phyloP scores from a whole-genome alignment of 176 grass and related monocot genomes.

The Puya raimondii region DNA sequence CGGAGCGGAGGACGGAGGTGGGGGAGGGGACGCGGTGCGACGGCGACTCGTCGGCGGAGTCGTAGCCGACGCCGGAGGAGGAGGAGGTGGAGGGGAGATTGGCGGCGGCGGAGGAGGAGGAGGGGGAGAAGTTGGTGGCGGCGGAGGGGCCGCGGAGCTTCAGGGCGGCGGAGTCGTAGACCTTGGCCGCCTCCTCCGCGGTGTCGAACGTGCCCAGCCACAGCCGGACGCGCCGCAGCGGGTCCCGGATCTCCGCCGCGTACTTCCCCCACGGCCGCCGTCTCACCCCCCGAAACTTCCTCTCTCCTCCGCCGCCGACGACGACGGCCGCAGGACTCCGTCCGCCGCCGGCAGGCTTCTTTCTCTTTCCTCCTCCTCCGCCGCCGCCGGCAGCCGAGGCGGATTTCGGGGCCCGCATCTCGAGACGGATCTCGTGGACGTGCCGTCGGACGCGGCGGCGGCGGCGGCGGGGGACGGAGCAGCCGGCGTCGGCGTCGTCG shows the following conservation, averaged over 20 bases:
- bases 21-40: slow-evolving; percentile 59
- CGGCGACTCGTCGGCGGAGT: slow-evolving; percentile 63
- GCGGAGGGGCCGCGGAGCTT: slow-evolving; percentile 70
- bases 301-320: background rate
- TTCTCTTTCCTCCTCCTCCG: background rate
- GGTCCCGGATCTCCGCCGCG: slow-evolving; percentile 87
- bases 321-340: background rate
- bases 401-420: slow-evolving; percentile 12
- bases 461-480: background rate
- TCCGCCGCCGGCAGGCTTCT: background rate
- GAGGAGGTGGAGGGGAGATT: too few relatives aligned
- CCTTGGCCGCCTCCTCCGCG: slow-evolving; percentile 88
- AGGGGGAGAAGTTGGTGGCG: slow-evolving; percentile 63
- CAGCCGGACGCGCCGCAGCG: slow-evolving; percentile 44
- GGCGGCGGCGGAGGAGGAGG: slow-evolving; percentile 13
- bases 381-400: too few relatives aligned
- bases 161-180: slow-evolving; percentile 85
- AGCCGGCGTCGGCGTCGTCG: slow-evolving; percentile 8
- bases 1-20: slow-evolving; percentile 64
- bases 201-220: slow-evolving; percentile 72
- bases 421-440: slow-evolving; percentile 65
- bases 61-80: too few relatives aligned
- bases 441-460: slow-evolving; percentile 55
- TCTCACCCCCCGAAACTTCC: slow-evolving; percentile 32
- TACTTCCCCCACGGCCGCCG: slow-evolving; percentile 34